phyloP scores from a whole-genome alignment of 805 yeast genomes.

The Torulaspora indica region DNA sequence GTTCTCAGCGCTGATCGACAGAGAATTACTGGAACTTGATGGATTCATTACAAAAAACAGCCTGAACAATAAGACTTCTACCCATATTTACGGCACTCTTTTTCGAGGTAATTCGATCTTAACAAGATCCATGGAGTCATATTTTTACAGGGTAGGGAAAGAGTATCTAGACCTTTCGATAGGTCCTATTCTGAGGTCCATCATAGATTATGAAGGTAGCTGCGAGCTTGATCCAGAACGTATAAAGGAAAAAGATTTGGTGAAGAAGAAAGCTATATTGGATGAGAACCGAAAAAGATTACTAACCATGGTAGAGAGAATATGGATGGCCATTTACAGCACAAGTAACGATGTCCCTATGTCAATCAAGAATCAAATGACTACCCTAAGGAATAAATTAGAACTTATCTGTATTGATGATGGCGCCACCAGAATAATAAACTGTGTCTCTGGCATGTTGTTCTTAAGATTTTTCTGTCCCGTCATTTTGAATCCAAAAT shows the following conservation, averaged over 20 bases:
- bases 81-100: constrained; percentile 49
- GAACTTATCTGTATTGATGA: constrained; percentile 55
- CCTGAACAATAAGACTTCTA: constrained; percentile 22
- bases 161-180: constrained; percentile 70
- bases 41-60: constrained; percentile 21
- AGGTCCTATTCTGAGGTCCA: constrained; percentile 58
- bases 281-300: constrained; percentile 48
- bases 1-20: constrained; percentile 64
- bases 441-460: constrained; percentile 77
- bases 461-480: constrained; percentile 87
- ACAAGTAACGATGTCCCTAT: constrained; percentile 74
- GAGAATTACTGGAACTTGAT: constrained; percentile 49
- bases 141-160: constrained; percentile 70
- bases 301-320: constrained; percentile 45
- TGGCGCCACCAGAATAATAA: constrained; percentile 43
- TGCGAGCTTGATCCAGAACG: constrained; percentile 82
- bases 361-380: constrained; percentile 59
- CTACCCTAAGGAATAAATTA: constrained; percentile 56
- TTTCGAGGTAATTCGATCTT: constrained; percentile 84
- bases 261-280: constrained; percentile 40
- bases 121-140: constrained; percentile 75
- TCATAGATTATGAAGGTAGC: constrained; percentile 47
- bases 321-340: constrained; percentile 62
- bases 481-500: constrained; percentile 82
- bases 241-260: constrained; percentile 37